Conservation (phyloP, 352 stramenopile genomes). For the Phytophthora kernoviae region DNA sequence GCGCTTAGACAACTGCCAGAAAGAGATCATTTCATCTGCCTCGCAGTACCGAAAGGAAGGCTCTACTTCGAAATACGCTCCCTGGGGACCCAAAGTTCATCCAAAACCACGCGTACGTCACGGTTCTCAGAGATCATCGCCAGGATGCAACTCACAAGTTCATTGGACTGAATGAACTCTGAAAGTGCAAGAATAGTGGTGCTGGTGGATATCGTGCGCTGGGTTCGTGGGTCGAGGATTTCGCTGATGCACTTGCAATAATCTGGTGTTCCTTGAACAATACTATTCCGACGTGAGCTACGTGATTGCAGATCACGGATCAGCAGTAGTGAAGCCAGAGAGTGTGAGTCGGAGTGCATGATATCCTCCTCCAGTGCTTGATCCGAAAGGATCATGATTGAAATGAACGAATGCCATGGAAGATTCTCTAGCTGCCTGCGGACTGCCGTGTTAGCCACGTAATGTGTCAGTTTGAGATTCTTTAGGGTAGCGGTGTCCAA, state of each 20-base stretch:
- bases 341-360: slow-evolving; percentile 89
- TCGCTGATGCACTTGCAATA: slow-evolving; percentile 85
- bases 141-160: slow-evolving; percentile 85
- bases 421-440: slow-evolving; percentile 71
- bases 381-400: slow-evolving; percentile 84
- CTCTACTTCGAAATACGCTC: slow-evolving; percentile 78
- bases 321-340: slow-evolving; percentile 80
- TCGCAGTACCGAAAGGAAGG: slow-evolving; percentile 65
- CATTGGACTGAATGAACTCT: slow-evolving; percentile 91
- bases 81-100: slow-evolving; percentile 76
- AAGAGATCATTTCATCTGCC: slow-evolving; percentile 57
- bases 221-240: slow-evolving; percentile 87
- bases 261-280: slow-evolving; percentile 13
- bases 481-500: slow-evolving; percentile 50
- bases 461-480: slow-evolving; percentile 70
- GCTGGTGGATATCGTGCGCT: slow-evolving; percentile 81
- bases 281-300: background rate
- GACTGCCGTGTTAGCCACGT: slow-evolving; percentile 82
- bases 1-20: slow-evolving; percentile 80
- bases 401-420: slow-evolving; percentile 74
- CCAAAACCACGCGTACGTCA: slow-evolving; percentile 80
- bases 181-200: slow-evolving; percentile 73
- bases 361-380: slow-evolving; percentile 75
- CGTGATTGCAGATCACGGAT: slow-evolving; percentile 79
- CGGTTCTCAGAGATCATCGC: slow-evolving; percentile 89